Evolutionary conservation across 2,329 filamentous ascomycete genomes (phyloP).

Genomic region (Cladosporium sp.): DNA sequence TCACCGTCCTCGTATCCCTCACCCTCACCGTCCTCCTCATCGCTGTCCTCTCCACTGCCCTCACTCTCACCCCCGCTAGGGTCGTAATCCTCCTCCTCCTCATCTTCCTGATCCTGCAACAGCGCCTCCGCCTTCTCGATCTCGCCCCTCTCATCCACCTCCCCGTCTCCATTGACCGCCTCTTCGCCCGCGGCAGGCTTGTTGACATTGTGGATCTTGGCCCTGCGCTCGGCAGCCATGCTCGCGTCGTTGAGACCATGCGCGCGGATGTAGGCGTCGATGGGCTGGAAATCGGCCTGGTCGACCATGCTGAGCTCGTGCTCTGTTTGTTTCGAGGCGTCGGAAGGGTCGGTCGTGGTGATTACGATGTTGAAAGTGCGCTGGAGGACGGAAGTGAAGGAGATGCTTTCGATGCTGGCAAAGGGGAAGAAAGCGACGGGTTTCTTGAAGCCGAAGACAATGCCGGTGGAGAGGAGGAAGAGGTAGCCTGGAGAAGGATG

Average conservation of each 20-base stretch:
- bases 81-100: slow-evolving; percentile 38
- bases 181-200: slow-evolving; percentile 36
- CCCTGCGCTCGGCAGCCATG: slow-evolving; percentile 59
- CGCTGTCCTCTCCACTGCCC: slow-evolving; percentile 35
- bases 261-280: slow-evolving; percentile 62
- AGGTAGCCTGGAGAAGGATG: slow-evolving; percentile 53
- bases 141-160: slow-evolving; percentile 27
- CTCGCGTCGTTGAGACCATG: slow-evolving; percentile 64
- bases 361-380: slow-evolving; percentile 67
- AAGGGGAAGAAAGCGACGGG: slow-evolving; percentile 64
- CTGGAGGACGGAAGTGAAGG: slow-evolving; percentile 64
- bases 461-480: slow-evolving; percentile 61
- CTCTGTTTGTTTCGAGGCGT: slow-evolving; percentile 47
- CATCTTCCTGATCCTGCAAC: slow-evolving; percentile 37
- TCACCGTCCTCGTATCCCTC: slow-evolving; percentile 27
- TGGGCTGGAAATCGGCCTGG: slow-evolving; percentile 62
- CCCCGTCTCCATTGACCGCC: slow-evolving; percentile 21
- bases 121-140: slow-evolving; percentile 35
- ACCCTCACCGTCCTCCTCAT: slow-evolving; percentile 30
- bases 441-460: slow-evolving; percentile 67
- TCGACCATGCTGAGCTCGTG: slow-evolving; percentile 67
- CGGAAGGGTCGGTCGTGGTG: slow-evolving; percentile 30
- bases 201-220: slow-evolving; percentile 60
- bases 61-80: slow-evolving; percentile 37
- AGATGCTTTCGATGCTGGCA: slow-evolving; percentile 58